These are phyloP conservation scores for Maudiozyma turicensis DNA, from an alignment of 805 yeast species.

Conservation along the genomic window DNA sequence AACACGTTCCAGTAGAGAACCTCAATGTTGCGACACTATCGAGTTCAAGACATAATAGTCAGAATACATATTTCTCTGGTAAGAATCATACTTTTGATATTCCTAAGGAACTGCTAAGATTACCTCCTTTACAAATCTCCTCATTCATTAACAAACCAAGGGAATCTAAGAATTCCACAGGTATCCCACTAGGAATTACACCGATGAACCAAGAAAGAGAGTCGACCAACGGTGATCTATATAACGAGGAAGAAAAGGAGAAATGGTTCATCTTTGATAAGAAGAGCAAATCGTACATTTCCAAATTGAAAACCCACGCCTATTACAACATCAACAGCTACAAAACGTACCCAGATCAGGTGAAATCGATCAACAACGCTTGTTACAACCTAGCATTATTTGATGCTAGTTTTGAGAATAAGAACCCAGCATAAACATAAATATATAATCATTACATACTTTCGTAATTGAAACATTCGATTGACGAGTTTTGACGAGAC, in stretches of 20 bases:
- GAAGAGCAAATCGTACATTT: constrained; percentile 8
- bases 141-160: constrained; percentile 16
- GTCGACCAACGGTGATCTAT: neutral
- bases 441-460: neutral
- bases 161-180: neutral
- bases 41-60: neutral
- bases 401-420: constrained; percentile 22
- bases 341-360: constrained; percentile 12
- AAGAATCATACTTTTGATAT: constrained; percentile 6
- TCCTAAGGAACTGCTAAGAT: constrained; percentile 15
- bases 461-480: too few species aligned
- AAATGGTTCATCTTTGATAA: constrained; percentile 21
- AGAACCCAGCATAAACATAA: constrained; percentile 20
- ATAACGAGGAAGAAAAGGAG: neutral
- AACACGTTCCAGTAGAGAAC: neutral
- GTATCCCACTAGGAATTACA: constrained; percentile 4
- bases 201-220: constrained; percentile 1
- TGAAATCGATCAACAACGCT: constrained; percentile 19
- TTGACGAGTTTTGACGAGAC: too few species aligned
- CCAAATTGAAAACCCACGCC: constrained; percentile 18
- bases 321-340: constrained; percentile 20
- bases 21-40: neutral
- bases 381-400: constrained; percentile 24
- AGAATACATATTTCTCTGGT: neutral
- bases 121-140: constrained; percentile 28